A percentile compares a stretch with the other conserved stretches of the same genome.
phyloP scores from a whole-genome alignment of 371 early-diverging fungal genomes.

The Amoeboaphelidium occidentale region DNA sequence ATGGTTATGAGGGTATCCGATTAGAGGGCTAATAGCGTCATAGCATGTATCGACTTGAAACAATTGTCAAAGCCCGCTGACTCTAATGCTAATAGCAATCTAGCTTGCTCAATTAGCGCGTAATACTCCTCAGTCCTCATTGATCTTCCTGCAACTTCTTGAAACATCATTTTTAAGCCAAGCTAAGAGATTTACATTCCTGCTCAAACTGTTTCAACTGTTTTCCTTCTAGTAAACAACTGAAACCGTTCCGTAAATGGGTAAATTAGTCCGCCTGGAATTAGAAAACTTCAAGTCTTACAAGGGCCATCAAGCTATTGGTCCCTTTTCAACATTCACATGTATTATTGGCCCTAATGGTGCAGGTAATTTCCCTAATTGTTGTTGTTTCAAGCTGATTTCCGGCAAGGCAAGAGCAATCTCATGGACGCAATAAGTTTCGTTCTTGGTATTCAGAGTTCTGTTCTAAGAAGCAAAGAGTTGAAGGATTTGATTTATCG shows the following conservation, averaged over 20 bases:
- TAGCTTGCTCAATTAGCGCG: no score
- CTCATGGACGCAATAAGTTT: constrained; percentile 98
- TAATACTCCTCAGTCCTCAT: no score
- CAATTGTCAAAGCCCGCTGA: no score
- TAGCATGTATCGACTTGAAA: no score
- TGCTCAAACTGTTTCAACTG: no score
- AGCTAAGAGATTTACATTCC: no score
- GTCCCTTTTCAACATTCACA: constrained; percentile 88
- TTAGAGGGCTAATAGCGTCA: no score
- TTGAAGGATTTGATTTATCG: constrained; percentile 77
- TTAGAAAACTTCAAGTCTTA: constrained; percentile 98
- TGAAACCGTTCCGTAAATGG: neutral
- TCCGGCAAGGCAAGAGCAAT: constrained; percentile 70
- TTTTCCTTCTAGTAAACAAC: no score
- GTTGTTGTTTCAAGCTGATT: neutral
- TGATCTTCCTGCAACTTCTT: no score
- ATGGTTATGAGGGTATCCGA: no score
- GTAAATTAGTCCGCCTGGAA: constrained; percentile 53
- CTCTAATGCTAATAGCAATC: no score
- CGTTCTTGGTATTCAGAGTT: constrained; percentile 75
- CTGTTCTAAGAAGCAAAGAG: constrained; percentile 62
- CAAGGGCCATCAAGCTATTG: constrained; percentile 68
- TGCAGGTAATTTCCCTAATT: constrained; percentile 28
- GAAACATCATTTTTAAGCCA: no score
- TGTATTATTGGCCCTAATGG: constrained; percentile 99